Evolutionary conservation across 192 early-diverging fungal genomes (phyloP), one percentile per base, ranked within the genome.

Genomic region (Martensiomyces pterosporus): DNA sequence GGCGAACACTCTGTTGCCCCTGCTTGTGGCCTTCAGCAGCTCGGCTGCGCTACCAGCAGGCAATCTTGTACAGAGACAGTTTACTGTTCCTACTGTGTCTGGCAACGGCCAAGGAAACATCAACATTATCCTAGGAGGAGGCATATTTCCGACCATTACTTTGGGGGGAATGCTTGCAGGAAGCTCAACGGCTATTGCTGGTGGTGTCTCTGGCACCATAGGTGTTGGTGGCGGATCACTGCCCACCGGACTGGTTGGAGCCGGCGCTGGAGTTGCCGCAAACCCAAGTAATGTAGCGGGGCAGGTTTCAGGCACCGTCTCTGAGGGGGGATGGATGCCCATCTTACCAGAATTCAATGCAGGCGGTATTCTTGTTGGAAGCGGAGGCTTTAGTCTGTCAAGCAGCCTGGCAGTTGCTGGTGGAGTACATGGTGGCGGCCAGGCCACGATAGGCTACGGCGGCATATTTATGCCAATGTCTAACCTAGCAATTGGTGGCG

Each of bases 131-230:
- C 35, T 66, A 4, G 63, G 55, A 25, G 63, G 63, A 10, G 63
- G 63, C 1, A 49, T 66, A 18, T 22, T 66, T 4, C 63, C 63
- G 4, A 66, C 63, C 3, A 12, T 53, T 8, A 66, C 60, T 10
- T n/a, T 66, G 24, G 55, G 24, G 10, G 45, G 24, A 14, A 40
- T 15, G 2, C 18, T 66, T 4, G 35, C 37, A 24, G 55, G 49
- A 1, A 22, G 22, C 6, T 25, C 26, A 8, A 34, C 13, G 16
- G 15, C 47, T 15, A 10, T 60, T 23, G 58, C 22, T 2, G 7
- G 32, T 24, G 58, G 58, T 17, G 39, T 33, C 1, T 60, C 58
- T 27, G 39, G 39, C 34, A 48, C 45, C 9, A 10, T 66, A 25
- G 55, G 55, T 2, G 24, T 57, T 44, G 63, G 63, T 15, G 63